Base-by-base conservation (phyloP, 2,329 filamentous ascomycete species). In the Talaromyces sp. region DNA sequence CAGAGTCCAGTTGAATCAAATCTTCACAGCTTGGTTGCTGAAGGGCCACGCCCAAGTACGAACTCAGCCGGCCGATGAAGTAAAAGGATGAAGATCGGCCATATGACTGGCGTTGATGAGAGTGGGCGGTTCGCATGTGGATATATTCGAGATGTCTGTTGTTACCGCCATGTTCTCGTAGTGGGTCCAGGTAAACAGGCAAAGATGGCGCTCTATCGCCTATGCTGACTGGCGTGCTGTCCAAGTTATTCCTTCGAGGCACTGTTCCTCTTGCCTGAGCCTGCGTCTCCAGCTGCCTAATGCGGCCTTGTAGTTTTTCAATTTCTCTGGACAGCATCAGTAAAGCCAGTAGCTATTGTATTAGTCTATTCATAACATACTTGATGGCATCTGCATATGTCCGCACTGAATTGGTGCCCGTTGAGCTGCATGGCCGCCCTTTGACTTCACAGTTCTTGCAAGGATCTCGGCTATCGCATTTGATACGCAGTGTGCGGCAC, bases 381-480 rank as follows among this genome's bases (percentile, higher is more conserved):
- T 36, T 59, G 27, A 51, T 10, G 18, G 60, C 56, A 14, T 55
- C 60, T 18, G 56, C 28, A 58, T 52, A 56, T 12, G 52, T 59
- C 27, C 57, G 50, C 30, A 51, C 44, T 31, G 51, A 31, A 52
- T 52, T 59, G 27, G 42, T 34, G 23, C 42, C 52, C 8, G 42
- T 56, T 27, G 51, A 47, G 40, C 59, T 62, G 50, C 61, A 62
- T 14, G 51, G 30, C 16, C 56, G 31, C 40, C 52, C 57, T 42
- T 53, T 59, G 9, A 28, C 28, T 54, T 59, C 50, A 14, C 61
- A 62, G 47, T 62, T 62, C 28, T 10, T 59, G 44, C 61, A 62
- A 6, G 61, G 61, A 52, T 56, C 51, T n/a, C 51, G 56, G 18
- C 40, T 62, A 12, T 62, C 61, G 52, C 61, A 62, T 57, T 56